phyloP scores from a whole-genome alignment of 1,284 basidiomycete species.

The Trichosporon sp. region DNA sequence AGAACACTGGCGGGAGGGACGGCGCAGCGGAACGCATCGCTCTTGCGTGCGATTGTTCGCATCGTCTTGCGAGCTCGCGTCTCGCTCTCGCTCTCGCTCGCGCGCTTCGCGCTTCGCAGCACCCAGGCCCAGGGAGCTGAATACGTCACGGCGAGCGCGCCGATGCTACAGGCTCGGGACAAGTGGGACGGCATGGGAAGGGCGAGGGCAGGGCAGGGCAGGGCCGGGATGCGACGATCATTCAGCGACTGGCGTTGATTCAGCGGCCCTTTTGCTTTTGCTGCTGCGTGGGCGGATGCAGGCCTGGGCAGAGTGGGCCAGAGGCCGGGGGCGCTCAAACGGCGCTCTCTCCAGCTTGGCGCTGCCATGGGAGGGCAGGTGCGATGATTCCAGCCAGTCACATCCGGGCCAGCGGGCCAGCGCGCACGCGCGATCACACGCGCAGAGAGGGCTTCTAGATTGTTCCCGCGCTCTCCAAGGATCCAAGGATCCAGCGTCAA shows the following conservation, averaged over 20 bases:
- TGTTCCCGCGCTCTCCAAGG: background rate
- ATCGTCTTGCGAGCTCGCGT: background rate
- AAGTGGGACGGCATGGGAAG: background rate
- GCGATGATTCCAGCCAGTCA: background rate
- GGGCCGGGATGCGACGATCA: background rate
- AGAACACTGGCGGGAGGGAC: too few relatives aligned
- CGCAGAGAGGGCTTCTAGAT: background rate
- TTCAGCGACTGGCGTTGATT: background rate
- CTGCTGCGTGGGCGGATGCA: background rate
- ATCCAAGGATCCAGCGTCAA: background rate
- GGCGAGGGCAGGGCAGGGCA: background rate
- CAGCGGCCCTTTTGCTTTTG: too few relatives aligned
- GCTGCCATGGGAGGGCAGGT: too few relatives aligned
- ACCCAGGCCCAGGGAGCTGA: too few relatives aligned
- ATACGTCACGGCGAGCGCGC: background rate
- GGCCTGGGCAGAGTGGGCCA: too few relatives aligned
- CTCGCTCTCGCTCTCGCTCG: background rate
- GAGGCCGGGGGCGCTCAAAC: background rate
- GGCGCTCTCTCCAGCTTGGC: too few relatives aligned
- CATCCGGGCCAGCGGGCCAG: background rate
- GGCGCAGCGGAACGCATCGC: background rate
- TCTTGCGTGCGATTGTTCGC: background rate
- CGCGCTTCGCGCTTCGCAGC: too few relatives aligned
- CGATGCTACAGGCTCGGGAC: background rate
- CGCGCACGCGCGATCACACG: too few relatives aligned